Percentiles rank a stretch among this genome's conserved stretches.
phyloP scores from a whole-genome alignment of 2,329 filamentous ascomycete genomes.

The Penicillium sclerotigenum region DNA sequence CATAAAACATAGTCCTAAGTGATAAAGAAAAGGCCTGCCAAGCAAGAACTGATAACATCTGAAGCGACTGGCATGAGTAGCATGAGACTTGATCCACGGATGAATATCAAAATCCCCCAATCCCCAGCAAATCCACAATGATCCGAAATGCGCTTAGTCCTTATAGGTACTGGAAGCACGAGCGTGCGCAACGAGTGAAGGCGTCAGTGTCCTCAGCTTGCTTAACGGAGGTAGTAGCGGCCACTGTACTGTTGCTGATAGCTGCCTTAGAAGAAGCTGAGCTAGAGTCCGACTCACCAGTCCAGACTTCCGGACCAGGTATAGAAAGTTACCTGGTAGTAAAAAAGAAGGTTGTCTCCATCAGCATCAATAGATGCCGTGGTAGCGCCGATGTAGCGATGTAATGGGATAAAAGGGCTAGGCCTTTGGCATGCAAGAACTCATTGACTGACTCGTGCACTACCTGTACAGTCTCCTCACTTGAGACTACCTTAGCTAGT shows the following conservation, averaged over 20 bases:
- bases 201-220: background rate
- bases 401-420: too few relatives aligned
- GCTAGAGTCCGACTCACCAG: background rate
- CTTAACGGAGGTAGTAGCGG: background rate
- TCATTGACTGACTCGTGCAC: too few relatives aligned
- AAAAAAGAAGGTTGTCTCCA: too few relatives aligned
- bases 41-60: background rate
- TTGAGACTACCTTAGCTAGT: too few relatives aligned
- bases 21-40: background rate
- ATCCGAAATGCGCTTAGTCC: background rate
- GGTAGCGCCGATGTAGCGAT: too few relatives aligned
- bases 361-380: too few relatives aligned
- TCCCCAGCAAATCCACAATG: background rate
- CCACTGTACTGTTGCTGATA: background rate
- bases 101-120: background rate
- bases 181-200: background rate
- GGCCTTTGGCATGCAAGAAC: too few relatives aligned
- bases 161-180: background rate
- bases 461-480: too few relatives aligned
- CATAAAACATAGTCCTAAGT: too few relatives aligned
- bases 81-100: background rate
- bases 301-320: too few relatives aligned
- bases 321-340: too few relatives aligned
- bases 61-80: background rate
- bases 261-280: background rate